Evolutionary conservation across 2,329 filamentous ascomycete species (phyloP).

Genomic region (Aspergillus sp.): DNA sequence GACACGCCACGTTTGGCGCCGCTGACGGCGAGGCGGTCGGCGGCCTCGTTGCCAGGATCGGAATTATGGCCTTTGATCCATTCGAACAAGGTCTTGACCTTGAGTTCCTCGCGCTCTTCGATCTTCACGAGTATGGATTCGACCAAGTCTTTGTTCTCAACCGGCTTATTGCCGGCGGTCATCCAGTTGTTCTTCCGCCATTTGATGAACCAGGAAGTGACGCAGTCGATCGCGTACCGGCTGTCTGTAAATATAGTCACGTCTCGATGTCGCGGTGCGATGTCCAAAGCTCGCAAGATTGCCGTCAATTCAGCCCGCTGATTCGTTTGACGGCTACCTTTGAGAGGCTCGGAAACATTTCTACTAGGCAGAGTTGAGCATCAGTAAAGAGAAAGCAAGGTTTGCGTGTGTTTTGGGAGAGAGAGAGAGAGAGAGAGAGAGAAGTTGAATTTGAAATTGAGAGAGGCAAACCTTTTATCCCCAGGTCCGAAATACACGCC

Average conservation of each 20-base stretch:
- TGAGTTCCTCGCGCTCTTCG: constrained; percentile 62
- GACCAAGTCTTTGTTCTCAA: constrained; percentile 86
- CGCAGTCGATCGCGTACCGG: constrained; percentile 85
- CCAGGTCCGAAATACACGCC: constrained; percentile 65
- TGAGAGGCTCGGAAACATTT: constrained; percentile 74
- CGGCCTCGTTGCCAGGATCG: constrained; percentile 73
- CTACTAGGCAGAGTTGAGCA: constrained; percentile 38
- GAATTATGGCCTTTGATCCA: constrained; percentile 88
- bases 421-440: neutral
- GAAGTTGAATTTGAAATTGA: neutral
- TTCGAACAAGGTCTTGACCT: constrained; percentile 67
- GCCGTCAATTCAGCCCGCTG: constrained; percentile 94
- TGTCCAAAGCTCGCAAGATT: constrained; percentile 77
- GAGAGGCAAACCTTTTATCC: constrained; percentile 51
- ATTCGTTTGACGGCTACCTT: constrained; percentile 79
- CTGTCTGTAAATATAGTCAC: constrained; percentile 86
- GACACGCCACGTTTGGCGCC: constrained; percentile 53
- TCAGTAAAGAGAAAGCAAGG: constrained; percentile 15
- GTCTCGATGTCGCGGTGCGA: constrained; percentile 64
- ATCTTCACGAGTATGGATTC: constrained; percentile 70
- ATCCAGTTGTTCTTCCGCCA: constrained; percentile 80
- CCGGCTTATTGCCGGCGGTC: constrained; percentile 66
- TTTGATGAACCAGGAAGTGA: constrained; percentile 75
- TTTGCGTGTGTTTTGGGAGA: too few species aligned
- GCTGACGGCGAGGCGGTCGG: constrained; percentile 73